Percentiles rank a stretch among this genome's conserved stretches.
phyloP scores from a whole-genome alignment of 1,284 basidiomycete species.

The Gomphus bonarii region DNA sequence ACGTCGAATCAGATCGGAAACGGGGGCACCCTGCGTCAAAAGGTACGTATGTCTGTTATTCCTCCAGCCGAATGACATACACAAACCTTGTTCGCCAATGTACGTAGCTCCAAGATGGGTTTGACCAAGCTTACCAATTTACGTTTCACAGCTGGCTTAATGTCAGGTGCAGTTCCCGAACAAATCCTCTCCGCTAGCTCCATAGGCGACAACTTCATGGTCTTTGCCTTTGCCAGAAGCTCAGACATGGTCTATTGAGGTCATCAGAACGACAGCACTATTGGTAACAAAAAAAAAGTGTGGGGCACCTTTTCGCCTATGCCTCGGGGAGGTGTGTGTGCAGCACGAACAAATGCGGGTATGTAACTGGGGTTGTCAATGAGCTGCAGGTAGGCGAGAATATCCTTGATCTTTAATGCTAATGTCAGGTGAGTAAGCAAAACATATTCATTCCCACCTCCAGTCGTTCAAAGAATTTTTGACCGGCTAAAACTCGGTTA shows the following conservation, averaged over 20 bases:
- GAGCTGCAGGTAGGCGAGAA: constrained; percentile 82
- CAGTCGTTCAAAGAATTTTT: constrained; percentile 81
- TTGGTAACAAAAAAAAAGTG: not conserved
- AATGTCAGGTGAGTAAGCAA: constrained; percentile 19
- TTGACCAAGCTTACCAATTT: constrained; percentile 55
- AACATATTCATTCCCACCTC: constrained; percentile 39
- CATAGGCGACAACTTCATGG: constrained; percentile 45
- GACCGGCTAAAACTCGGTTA: constrained; percentile 67
- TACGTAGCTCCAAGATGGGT: constrained; percentile 43
- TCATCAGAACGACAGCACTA: not conserved
- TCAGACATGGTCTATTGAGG: constrained; percentile 48
- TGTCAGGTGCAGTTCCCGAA: constrained; percentile 47
- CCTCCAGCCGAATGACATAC: not conserved
- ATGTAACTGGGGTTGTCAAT: constrained; percentile 74
- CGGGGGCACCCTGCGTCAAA: constrained; percentile 39
- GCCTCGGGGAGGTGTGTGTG: constrained; percentile 68
- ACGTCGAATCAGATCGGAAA: constrained; percentile 55
- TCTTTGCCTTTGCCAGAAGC: constrained; percentile 43
- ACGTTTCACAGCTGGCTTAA: constrained; percentile 56
- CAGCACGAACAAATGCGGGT: constrained; percentile 68
- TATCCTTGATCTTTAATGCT: constrained; percentile 61
- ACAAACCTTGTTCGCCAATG: constrained; percentile 44
- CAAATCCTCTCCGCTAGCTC: constrained; percentile 52
- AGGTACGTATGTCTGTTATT: not conserved
- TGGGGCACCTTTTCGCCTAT: constrained; percentile 72